Base-by-base conservation (phyloP, 164 flowering plant genomes). In the Stephania japonica region DNA sequence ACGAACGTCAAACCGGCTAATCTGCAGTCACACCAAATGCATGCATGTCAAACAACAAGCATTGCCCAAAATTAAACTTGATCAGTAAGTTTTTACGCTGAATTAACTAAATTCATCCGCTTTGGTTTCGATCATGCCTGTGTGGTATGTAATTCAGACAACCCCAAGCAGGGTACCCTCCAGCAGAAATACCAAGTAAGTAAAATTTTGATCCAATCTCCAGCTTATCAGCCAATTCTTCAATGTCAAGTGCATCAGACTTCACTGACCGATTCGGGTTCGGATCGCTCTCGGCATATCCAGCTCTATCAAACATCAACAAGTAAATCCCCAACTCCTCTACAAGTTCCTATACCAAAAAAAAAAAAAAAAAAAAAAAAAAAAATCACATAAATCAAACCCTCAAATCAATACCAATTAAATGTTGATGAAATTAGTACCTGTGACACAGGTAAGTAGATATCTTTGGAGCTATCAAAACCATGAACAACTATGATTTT, bases 211-310 rank as follows among this genome's bases (percentile, higher is more conserved):
- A 56, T 47, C 94, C 88, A 43, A 90, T 42, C 67, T 84, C 78
- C 78, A 90, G 73, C 68, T 83, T 73, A 71, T 88, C 87, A 9
- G 88, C 94, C 7, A 90, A 81, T 74, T 88, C 89, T 77, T 88
- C 78, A 59, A 89, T 81, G 67, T 89, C 91, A 56, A 76, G 77
- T 21, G 89, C 91, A 80, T 89, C 90, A 77, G 84, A 84, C 72
- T 84, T 86, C 19, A 83, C 85, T 0, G 91, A 80, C 1, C 88
- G 85, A 25, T 44, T 76, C 2, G 87, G 87, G 69, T 86, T 75
- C 74, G 86, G 90, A 79, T 88, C 90, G 68, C 90, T 88, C 47
- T 88, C 86, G 21, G 87, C 87, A 79, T 88, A 87, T 25, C 91
- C 94, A n/a, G 91, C 88, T 80, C 91, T 80, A 64, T 89, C 91